These are phyloP conservation scores for Holtermannia corniformis DNA, from an alignment of 768 basidiomycete species.

Conservation along the genomic window DNA sequence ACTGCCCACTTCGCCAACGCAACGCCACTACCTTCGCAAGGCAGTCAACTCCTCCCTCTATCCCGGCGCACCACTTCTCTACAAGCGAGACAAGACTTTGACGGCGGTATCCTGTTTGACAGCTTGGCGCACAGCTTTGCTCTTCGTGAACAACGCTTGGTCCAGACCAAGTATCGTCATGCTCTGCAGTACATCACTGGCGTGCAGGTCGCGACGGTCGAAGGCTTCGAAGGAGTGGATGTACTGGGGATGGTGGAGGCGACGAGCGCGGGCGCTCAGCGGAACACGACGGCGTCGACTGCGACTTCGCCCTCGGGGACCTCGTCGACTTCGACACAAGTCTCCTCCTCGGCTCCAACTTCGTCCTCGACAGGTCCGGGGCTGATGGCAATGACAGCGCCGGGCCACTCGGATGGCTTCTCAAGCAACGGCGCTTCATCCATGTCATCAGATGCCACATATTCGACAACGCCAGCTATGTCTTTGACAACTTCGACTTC, in stretches of 20 bases:
- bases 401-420: background rate
- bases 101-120: no score
- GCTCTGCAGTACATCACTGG: constrained; percentile 18
- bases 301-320: background rate
- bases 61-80: background rate
- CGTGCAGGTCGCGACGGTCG: constrained; percentile 20
- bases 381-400: no score
- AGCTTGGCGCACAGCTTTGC: background rate
- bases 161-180: constrained; percentile 22
- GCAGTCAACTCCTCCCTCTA: background rate
- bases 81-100: background rate
- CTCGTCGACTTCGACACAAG: background rate
- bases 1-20: constrained; percentile 4
- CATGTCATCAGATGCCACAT: background rate
- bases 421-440: background rate
- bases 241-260: no score
- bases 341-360: background rate
- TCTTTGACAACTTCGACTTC: background rate
- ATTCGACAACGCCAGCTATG: background rate
- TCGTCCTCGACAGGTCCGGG: no score
- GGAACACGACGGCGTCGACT: background rate
- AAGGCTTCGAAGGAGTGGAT: no score
- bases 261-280: no score
- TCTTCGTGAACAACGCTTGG: constrained; percentile 5
- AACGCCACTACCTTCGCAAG: no score